Evolutionary conservation across 805 yeast species (phyloP).

Genomic region (Kodamaea restingae): DNA sequence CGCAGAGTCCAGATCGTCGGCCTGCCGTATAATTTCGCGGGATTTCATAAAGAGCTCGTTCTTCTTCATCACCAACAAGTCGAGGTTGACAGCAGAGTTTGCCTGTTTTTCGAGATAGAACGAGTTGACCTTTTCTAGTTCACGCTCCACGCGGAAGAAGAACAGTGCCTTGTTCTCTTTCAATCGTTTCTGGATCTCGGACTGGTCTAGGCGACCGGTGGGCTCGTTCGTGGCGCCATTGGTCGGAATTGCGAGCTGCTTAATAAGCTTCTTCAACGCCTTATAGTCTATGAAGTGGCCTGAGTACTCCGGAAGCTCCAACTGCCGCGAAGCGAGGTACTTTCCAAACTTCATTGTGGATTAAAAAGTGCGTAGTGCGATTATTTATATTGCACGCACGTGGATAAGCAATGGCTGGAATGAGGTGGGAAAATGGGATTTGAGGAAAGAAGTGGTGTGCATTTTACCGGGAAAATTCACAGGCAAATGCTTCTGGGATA

Average conservation of each 20-base stretch:
- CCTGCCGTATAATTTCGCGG: conserved; percentile 8
- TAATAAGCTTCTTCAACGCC: conserved; percentile 86
- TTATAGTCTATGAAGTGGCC: conserved; percentile 93
- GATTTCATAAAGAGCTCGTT: conserved; percentile 40
- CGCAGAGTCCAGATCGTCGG: conserved; percentile 6
- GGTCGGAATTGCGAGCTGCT: conserved; percentile 58
- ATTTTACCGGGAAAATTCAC: too few relatives aligned
- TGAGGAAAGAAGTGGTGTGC: too few relatives aligned
- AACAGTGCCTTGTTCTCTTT: conserved; percentile 90
- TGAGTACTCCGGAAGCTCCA: conserved; percentile 92
- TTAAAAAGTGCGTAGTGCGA: not conserved
- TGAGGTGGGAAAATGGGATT: not conserved
- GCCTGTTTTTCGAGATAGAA: conserved; percentile 90
- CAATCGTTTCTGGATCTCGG: conserved; percentile 43
- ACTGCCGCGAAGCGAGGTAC: conserved; percentile 86
- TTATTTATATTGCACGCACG: conserved; percentile 6
- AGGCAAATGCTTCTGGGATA: too few relatives aligned
- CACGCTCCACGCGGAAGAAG: conserved; percentile 88
- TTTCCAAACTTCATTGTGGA: conserved; percentile 81
- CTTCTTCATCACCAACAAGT: conserved; percentile 71
- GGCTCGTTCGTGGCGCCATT: conserved; percentile 14
- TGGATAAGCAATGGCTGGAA: conserved; percentile 3
- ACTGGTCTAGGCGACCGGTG: conserved; percentile 20
- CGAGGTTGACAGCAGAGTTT: conserved; percentile 74
- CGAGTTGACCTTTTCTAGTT: conserved; percentile 90